Percentiles rank a stretch among this genome's conserved stretches.
phyloP scores from a whole-genome alignment of 2,329 filamentous ascomycete species.

The Cladophialophora bantiana region DNA sequence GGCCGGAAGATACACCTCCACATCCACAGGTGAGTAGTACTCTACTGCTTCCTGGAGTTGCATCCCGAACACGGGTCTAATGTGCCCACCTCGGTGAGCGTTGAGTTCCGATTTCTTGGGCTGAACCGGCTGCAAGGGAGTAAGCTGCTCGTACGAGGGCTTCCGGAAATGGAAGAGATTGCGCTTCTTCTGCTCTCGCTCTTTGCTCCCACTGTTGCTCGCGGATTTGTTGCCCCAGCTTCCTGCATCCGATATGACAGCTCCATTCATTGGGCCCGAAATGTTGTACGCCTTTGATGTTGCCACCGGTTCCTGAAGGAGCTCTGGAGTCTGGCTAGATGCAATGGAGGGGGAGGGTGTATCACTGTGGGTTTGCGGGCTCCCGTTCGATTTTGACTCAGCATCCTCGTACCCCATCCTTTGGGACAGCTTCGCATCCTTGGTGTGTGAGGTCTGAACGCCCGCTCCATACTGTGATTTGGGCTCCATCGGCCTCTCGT shows the following conservation, averaged over 20 bases:
- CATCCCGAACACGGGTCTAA: slow-evolving; percentile 81
- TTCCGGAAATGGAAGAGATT: slow-evolving; percentile 40
- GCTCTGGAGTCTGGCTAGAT: slow-evolving; percentile 43
- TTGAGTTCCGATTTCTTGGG: slow-evolving; percentile 26
- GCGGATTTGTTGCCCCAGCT: slow-evolving; percentile 80
- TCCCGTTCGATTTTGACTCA: slow-evolving; percentile 27
- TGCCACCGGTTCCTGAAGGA: slow-evolving; percentile 32
- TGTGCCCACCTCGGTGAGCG: slow-evolving; percentile 37
- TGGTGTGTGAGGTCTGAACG: slow-evolving; percentile 35
- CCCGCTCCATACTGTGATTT: slow-evolving; percentile 49
- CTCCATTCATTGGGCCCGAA: slow-evolving; percentile 82
- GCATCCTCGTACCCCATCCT: slow-evolving; percentile 21
- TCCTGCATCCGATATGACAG: slow-evolving; percentile 81
- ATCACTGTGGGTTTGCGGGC: slow-evolving; percentile 34
- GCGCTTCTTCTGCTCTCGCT: slow-evolving; percentile 37
- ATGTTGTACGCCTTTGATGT: slow-evolving; percentile 63
- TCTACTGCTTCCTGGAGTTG: slow-evolving; percentile 85
- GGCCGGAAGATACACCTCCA: slow-evolving; percentile 79
- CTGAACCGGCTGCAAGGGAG: slow-evolving; percentile 19
- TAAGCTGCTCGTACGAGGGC: slow-evolving; percentile 35
- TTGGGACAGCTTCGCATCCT: slow-evolving; percentile 36
- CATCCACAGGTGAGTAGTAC: slow-evolving; percentile 73
- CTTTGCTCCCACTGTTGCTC: slow-evolving; percentile 67
- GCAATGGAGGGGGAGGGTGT: slow-evolving; percentile 47
- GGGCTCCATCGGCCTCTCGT: slow-evolving; percentile 70